Evolutionary conservation across 805 yeast species (phyloP), one percentile per base, ranked within the genome.

Genomic region (Myxozyma udenii): DNA sequence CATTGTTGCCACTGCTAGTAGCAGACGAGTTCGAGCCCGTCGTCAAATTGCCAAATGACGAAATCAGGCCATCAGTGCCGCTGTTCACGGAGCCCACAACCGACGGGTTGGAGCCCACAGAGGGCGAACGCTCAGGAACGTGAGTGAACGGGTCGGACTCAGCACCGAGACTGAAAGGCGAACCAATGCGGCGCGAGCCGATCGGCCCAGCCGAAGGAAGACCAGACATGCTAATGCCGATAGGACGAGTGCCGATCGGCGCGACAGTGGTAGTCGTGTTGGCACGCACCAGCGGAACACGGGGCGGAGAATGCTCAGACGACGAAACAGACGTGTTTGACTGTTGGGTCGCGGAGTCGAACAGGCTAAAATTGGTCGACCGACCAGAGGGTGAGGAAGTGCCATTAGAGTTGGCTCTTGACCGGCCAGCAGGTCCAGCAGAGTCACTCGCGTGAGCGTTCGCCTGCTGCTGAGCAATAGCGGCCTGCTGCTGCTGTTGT

Each of bases 311-410:
- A 23, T 54, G 56, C 41, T 57, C 59, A 16, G 59, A 57, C 3
- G 60, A 47, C 16, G 59, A 54, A 14, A 54, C 51, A n/a, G 61
- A 54, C 3, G 61, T 48, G 26, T 40, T 54, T 4, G 57, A 48
- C 41, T 51, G 59, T 12, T 48, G 39, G 9, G 54, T 41, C 7
- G 51, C 50, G 39, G 57, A 44, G 39, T 58, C 61, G 30, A 58
- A 58, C 46, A 58, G 41, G 41, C 61, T 57, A 46, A 57, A 56
- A 46, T 56, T 56, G 12, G 55, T 55, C 24, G 61, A 58, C 4
- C 61, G 55, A n/a, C 58, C 54, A 30, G 55, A 46, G 16, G 61
- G 61, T 18, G 61, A 58, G 16, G 55, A 53, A 18, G 58, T 57
- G 24, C 60, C 61, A 30, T 57, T 52, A 38, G 61, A 58, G 47